Evolutionary conservation across 805 yeast species (phyloP).

Genomic region (Cyberlindnera suaveolens): DNA sequence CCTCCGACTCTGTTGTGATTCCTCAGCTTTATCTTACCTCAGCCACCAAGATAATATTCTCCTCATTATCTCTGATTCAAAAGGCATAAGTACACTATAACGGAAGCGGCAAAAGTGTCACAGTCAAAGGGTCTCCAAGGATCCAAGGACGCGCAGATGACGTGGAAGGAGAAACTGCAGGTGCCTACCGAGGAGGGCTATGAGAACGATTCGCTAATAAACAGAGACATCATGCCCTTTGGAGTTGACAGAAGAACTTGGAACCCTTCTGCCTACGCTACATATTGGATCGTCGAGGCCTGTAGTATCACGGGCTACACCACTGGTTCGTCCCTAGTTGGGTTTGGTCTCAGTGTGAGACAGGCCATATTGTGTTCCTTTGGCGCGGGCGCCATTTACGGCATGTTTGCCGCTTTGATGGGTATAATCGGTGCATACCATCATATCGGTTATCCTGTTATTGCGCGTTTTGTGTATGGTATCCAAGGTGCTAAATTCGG

Average conservation of each 20-base stretch:
- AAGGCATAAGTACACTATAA: neutral
- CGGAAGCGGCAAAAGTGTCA: too few species aligned
- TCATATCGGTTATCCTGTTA: constrained; percentile 33
- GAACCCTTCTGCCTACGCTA: constrained; percentile 28
- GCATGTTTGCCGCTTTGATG: constrained; percentile 22
- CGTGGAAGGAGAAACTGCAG: constrained; percentile 16
- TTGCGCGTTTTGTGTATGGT: constrained; percentile 32
- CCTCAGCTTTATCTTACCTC: too few species aligned
- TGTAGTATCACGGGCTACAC: constrained; percentile 33
- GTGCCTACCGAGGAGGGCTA: constrained; percentile 23
- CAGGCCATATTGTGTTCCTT: constrained; percentile 23
- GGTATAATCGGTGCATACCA: constrained; percentile 25
- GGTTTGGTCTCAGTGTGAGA: constrained; percentile 23
- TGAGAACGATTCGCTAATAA: constrained; percentile 27
- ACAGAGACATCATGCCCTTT: constrained; percentile 34
- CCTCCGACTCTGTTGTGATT: too few species aligned
- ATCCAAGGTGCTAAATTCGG: constrained; percentile 29
- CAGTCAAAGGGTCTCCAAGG: neutral
- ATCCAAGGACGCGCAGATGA: too few species aligned
- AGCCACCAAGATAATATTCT: too few species aligned
- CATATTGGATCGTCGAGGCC: constrained; percentile 34
- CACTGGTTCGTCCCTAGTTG: constrained; percentile 26
- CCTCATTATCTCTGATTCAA: neutral
- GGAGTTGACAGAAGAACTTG: constrained; percentile 31
- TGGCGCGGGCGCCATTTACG: constrained; percentile 25